Percentiles rank a stretch among this genome's conserved stretches.
Evolutionary conservation across 352 stramenopile species (phyloP).

Genomic region (Phytophthora europaea): DNA sequence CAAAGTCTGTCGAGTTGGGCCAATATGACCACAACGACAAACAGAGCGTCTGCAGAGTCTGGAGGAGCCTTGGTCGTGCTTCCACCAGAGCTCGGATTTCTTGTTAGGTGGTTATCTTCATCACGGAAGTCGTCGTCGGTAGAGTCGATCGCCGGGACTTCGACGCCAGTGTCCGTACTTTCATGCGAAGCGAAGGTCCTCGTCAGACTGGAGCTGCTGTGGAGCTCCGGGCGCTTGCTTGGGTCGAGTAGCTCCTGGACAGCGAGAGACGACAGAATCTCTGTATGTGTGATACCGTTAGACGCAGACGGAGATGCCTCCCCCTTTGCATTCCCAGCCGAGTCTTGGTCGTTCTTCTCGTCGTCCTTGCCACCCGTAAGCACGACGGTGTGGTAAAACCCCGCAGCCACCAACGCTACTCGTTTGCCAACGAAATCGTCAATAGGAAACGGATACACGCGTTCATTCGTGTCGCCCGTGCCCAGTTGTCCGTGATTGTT

Average conservation of each 20-base stretch:
- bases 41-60: constrained; percentile 38
- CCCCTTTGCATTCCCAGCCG: constrained; percentile 10
- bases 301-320: constrained; percentile 4
- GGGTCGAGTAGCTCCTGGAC: constrained; percentile 32
- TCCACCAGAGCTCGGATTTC: neutral
- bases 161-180: neutral
- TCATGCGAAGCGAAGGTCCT: neutral
- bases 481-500: constrained; percentile 96
- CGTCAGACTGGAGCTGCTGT: neutral
- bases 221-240: constrained; percentile 1
- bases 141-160: constrained; percentile 40
- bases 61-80: neutral
- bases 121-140: constrained; percentile 54
- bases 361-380: constrained; percentile 84
- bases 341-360: constrained; percentile 47
- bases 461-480: constrained; percentile 91
- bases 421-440: constrained; percentile 93
- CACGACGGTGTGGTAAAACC: constrained; percentile 96
- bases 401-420: constrained; percentile 89
- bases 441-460: constrained; percentile 86
- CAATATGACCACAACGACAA: constrained; percentile 68
- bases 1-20: constrained; percentile 85
- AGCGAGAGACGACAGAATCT: constrained; percentile 23
- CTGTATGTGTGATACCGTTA: constrained; percentile 19
- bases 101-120: constrained; percentile 44